Percentiles rank a stretch among this genome's conserved stretches.
Conservation (phyloP, 2,329 filamentous ascomycete species). For the Pseudocercospora fijiensis region DNA sequence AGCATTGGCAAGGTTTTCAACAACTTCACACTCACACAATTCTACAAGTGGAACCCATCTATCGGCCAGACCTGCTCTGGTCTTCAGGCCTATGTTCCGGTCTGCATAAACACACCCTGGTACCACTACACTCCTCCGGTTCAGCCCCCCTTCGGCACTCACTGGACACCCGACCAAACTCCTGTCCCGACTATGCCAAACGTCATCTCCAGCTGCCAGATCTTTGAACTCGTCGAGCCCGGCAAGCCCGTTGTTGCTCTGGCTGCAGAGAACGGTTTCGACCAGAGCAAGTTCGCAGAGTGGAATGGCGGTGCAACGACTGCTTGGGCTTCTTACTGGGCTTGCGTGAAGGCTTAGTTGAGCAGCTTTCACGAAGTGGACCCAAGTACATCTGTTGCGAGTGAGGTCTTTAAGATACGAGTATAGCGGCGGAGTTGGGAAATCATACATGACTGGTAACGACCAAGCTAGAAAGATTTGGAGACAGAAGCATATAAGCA, state of each 20-base stretch:
- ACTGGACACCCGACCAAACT: slow-evolving; percentile 27
- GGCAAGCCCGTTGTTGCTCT: slow-evolving; percentile 23
- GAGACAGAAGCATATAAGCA: no score
- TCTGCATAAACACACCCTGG: slow-evolving; percentile 34
- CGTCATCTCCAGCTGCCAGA: slow-evolving; percentile 34
- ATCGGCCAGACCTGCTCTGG: slow-evolving; percentile 34
- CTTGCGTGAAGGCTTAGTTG: slow-evolving; percentile 29
- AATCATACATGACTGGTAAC: no score
- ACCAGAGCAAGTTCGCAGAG: slow-evolving; percentile 20
- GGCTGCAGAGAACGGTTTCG: slow-evolving; percentile 27
- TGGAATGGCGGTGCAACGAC: slow-evolving; percentile 28
- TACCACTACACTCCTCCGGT: slow-evolving; percentile 25
- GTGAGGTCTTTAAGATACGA: no score
- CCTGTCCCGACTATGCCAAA: slow-evolving; percentile 38
- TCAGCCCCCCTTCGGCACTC: slow-evolving; percentile 25
- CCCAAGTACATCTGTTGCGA: no score
- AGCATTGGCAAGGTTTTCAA: slow-evolving; percentile 35
- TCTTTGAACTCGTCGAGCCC: slow-evolving; percentile 31
- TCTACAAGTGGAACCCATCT: slow-evolving; percentile 40
- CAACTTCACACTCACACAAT: slow-evolving; percentile 40
- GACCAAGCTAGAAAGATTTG: no score
- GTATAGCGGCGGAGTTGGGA: no score
- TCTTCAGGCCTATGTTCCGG: slow-evolving; percentile 37
- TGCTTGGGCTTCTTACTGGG: slow-evolving; percentile 28
- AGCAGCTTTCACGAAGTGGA: no score